These are phyloP conservation scores for Rubroboletus pulcherrimus DNA, from an alignment of 768 basidiomycete species.

Conservation along the genomic window DNA sequence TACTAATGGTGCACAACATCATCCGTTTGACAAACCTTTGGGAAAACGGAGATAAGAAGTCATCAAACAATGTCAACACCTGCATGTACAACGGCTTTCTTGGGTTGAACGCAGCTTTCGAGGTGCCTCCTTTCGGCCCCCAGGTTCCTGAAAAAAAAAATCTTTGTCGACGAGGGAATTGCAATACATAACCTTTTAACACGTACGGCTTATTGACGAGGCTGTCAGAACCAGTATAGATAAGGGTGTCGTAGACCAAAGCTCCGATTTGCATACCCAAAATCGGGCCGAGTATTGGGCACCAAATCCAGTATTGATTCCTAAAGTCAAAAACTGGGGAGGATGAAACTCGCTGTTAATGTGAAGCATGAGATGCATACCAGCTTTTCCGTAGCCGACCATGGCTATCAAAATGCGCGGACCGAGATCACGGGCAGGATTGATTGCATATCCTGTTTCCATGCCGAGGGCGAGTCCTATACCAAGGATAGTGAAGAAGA, in stretches of 20 bases:
- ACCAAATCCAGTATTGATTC: conserved; percentile 75
- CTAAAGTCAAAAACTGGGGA: conserved; percentile 24
- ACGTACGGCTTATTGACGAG: conserved; percentile 51
- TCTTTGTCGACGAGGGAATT: background rate
- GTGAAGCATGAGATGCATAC: conserved; percentile 34
- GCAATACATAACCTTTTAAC: background rate
- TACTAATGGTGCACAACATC: background rate
- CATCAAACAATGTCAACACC: conserved; percentile 10
- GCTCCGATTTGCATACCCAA: conserved; percentile 53
- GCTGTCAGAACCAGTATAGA: conserved; percentile 56
- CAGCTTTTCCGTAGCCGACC: conserved; percentile 59
- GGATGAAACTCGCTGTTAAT: background rate
- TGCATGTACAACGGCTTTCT: background rate
- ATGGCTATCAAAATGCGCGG: conserved; percentile 66
- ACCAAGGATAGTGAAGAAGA: conserved; percentile 59
- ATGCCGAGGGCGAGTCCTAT: conserved; percentile 57
- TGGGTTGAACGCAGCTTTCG: conserved; percentile 3
- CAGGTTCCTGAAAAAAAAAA: conserved; percentile 6
- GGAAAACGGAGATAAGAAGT: background rate
- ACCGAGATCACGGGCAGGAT: conserved; percentile 71
- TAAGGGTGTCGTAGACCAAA: conserved; percentile 53
- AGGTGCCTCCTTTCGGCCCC: conserved; percentile 17
- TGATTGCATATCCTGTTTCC: conserved; percentile 64
- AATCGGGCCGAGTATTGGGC: conserved; percentile 56
- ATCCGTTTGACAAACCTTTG: background rate